Conservation (phyloP, 208 protist species). For the Wallacemonas sp. region DNA sequence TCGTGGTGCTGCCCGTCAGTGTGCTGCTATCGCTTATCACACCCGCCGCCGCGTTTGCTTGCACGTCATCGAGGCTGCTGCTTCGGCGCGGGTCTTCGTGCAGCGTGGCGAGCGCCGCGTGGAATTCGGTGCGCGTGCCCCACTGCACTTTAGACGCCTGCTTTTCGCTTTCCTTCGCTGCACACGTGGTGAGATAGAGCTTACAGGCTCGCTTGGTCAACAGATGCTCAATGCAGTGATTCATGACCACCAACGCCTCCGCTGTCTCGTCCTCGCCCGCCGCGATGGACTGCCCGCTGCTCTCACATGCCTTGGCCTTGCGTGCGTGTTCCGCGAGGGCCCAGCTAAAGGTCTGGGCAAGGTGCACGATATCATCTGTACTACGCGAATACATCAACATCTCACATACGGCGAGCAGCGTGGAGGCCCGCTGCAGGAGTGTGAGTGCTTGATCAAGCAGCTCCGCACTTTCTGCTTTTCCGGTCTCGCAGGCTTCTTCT, state of each 20-base stretch:
- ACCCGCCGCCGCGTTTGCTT: neutral
- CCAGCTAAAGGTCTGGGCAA: conserved; percentile 29
- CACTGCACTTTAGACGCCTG: neutral
- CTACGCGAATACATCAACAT: conserved; percentile 46
- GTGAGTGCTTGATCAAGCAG: conserved; percentile 6
- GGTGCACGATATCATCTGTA: conserved; percentile 51
- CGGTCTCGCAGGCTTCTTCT: neutral
- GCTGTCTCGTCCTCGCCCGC: conserved; percentile 25
- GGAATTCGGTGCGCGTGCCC: conserved; percentile 8
- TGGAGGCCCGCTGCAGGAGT: conserved; percentile 11
- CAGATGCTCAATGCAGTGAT: conserved; percentile 53
- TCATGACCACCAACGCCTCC: conserved; percentile 39
- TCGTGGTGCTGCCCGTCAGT: too few relatives aligned
- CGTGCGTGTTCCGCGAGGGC: conserved; percentile 27
- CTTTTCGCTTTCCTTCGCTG: neutral
- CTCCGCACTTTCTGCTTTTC: neutral
- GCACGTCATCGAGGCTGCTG: neutral
- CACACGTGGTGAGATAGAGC: neutral
- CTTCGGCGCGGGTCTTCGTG: neutral
- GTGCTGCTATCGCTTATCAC: too few relatives aligned
- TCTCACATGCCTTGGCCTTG: neutral
- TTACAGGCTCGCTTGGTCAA: conserved; percentile 41
- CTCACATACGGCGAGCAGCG: conserved; percentile 54
- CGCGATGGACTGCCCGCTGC: neutral
- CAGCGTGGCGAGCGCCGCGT: neutral